phyloP scores from a whole-genome alignment of 2,329 filamentous ascomycete species.

The Chaetomium olivaceum region DNA sequence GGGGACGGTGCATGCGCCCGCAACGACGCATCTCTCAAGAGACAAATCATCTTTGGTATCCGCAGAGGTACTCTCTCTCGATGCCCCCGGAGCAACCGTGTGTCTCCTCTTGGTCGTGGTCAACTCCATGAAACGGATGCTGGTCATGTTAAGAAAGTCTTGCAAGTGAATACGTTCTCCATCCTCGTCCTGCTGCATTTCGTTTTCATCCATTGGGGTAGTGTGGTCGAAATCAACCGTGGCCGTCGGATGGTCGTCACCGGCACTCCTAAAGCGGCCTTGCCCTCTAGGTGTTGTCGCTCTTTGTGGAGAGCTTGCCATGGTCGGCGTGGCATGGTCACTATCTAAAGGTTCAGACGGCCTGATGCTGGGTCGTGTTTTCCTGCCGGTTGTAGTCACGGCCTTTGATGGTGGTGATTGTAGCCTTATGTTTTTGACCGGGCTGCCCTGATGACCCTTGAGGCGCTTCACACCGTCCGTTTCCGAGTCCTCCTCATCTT shows the following conservation, averaged over 20 bases:
- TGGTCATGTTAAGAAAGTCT: slow-evolving; percentile 92
- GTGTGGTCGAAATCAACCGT: slow-evolving; percentile 49
- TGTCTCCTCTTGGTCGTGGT: slow-evolving; percentile 93
- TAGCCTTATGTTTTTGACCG: slow-evolving; percentile 72
- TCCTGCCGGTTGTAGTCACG: slow-evolving; percentile 63
- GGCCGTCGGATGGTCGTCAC: slow-evolving; percentile 48
- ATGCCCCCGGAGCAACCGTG: slow-evolving; percentile 64
- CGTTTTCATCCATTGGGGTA: slow-evolving; percentile 43
- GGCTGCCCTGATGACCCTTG: slow-evolving; percentile 70
- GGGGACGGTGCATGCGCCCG: slow-evolving; percentile 86
- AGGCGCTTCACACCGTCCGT: slow-evolving; percentile 66
- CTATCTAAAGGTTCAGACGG: slow-evolving; percentile 46
- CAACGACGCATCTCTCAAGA: slow-evolving; percentile 79
- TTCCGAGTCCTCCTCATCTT: slow-evolving; percentile 66
- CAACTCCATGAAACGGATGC: slow-evolving; percentile 96
- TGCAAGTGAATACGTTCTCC: slow-evolving; percentile 76
- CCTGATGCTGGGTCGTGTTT: slow-evolving; percentile 51
- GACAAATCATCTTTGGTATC: slow-evolving; percentile 54
- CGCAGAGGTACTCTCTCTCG: slow-evolving; percentile 45
- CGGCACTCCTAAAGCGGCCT: slow-evolving; percentile 56
- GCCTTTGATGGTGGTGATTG: slow-evolving; percentile 68
- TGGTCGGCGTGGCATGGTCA: slow-evolving; percentile 45
- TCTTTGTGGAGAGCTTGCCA: slow-evolving; percentile 51
- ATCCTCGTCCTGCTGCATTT: slow-evolving; percentile 51
- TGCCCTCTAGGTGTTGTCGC: slow-evolving; percentile 58